Evolutionary conservation across 1,284 basidiomycete genomes (phyloP).

Genomic region (Rhodotorula sp.): DNA sequence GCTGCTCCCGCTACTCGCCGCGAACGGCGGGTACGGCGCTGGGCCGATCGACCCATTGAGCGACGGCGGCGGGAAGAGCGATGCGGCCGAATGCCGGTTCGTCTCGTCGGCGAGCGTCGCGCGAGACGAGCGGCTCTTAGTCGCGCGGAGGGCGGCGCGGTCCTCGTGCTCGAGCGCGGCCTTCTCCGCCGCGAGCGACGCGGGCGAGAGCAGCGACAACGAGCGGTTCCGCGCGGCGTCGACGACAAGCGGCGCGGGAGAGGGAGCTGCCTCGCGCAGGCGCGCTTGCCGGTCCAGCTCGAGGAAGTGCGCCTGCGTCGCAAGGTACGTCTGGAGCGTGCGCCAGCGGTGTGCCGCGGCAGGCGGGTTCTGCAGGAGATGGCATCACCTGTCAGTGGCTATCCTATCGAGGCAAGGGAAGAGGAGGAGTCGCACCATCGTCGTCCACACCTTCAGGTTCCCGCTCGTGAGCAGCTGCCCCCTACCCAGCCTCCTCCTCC

Average conservation of each 20-base stretch:
- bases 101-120: conserved; percentile 7
- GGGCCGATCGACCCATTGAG: background rate
- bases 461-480: conserved; percentile 51
- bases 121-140: conserved; percentile 13
- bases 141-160: conserved; percentile 58
- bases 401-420: too few species aligned
- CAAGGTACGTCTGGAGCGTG: conserved; percentile 57
- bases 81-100: conserved; percentile 16
- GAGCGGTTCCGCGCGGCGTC: conserved; percentile 57
- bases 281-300: conserved; percentile 52
- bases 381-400: background rate
- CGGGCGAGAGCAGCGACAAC: conserved; percentile 76
- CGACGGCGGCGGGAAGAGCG: conserved; percentile 7
- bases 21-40: conserved; percentile 15
- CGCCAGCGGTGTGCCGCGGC: conserved; percentile 58
- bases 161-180: conserved; percentile 79
- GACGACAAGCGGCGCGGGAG: background rate
- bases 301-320: conserved; percentile 56
- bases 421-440: conserved; percentile 63
- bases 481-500: conserved; percentile 46
- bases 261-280: conserved; percentile 34
- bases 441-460: conserved; percentile 78
- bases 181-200: conserved; percentile 74
- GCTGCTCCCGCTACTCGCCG: conserved; percentile 12
- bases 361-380: conserved; percentile 54